Conservation (phyloP, 139 green algal species). For the Tetradesmus lagerheimii region DNA sequence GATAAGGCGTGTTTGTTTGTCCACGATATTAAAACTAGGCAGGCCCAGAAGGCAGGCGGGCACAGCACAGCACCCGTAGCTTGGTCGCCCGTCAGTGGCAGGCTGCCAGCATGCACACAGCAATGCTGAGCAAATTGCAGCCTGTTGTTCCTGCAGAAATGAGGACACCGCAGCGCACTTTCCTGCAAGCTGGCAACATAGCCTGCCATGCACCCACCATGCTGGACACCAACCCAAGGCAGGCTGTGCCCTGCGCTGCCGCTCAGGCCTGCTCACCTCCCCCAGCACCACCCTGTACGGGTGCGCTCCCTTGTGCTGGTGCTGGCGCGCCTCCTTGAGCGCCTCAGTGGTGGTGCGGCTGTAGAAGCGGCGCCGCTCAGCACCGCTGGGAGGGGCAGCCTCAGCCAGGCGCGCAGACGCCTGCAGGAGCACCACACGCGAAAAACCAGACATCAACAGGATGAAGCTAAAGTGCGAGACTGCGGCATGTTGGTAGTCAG, state of each 20-base stretch:
- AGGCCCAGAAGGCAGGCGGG: too few species aligned
- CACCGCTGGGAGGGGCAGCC: conserved; percentile 22
- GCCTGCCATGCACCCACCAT: too few species aligned
- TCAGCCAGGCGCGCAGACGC: conserved; percentile 3
- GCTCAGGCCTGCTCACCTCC: conserved; percentile 64
- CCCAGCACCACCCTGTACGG: conserved; percentile 94
- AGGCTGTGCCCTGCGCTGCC: background rate
- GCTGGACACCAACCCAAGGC: background rate
- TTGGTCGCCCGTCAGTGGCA: too few species aligned
- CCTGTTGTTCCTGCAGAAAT: background rate
- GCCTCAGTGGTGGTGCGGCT: conserved; percentile 47
- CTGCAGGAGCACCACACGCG: background rate
- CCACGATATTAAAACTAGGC: too few species aligned
- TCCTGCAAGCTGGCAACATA: too few species aligned
- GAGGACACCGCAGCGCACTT: too few species aligned
- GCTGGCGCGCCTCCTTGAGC: conserved; percentile 43
- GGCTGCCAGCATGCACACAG: background rate
- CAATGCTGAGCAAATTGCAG: background rate
- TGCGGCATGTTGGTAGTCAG: background rate
- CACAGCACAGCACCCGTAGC: too few species aligned
- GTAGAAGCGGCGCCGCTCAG: conserved; percentile 28
- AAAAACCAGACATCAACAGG: background rate
- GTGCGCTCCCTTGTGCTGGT: conserved; percentile 75
- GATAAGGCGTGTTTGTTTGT: too few species aligned
- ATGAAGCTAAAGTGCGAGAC: background rate